Conservation (phyloP, 108 stramenopile genomes). For the Cyclotella sp. region DNA sequence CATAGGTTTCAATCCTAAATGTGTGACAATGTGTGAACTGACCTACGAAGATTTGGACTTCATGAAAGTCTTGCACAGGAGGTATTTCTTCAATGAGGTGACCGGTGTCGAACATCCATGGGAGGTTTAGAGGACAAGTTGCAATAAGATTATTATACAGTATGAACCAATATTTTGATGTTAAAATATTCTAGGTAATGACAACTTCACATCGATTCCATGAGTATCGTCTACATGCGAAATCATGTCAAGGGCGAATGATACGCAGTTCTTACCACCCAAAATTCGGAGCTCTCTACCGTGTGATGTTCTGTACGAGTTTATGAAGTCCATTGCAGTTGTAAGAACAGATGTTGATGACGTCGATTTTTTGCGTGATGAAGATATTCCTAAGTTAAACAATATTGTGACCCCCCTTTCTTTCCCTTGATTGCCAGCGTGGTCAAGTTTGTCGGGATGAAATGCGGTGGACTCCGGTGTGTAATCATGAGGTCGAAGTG, state of each 20-base stretch:
- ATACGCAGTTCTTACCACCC: constrained; percentile 48
- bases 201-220: constrained; percentile 18
- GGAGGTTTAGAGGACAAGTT: constrained; percentile 15
- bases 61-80: constrained; percentile 49
- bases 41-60: constrained; percentile 41
- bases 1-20: constrained; percentile 51
- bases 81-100: constrained; percentile 48
- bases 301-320: neutral
- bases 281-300: constrained; percentile 31
- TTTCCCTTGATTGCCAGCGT: neutral
- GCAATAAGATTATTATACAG: neutral
- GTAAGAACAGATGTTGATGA: constrained; percentile 17
- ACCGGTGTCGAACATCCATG: constrained; percentile 38
- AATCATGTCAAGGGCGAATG: constrained; percentile 44
- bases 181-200: neutral
- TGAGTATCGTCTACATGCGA: constrained; percentile 13
- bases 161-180: neutral
- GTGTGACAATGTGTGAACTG: constrained; percentile 43
- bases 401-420: constrained; percentile 18
- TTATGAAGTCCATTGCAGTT: constrained; percentile 25
- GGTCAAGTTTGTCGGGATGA: neutral
- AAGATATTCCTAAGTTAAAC: constrained; percentile 9
- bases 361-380: neutral
- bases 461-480: neutral
- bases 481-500: neutral